Conservation (phyloP, 1,284 basidiomycete genomes). For the Mycosarcoma mackinlayi region DNA sequence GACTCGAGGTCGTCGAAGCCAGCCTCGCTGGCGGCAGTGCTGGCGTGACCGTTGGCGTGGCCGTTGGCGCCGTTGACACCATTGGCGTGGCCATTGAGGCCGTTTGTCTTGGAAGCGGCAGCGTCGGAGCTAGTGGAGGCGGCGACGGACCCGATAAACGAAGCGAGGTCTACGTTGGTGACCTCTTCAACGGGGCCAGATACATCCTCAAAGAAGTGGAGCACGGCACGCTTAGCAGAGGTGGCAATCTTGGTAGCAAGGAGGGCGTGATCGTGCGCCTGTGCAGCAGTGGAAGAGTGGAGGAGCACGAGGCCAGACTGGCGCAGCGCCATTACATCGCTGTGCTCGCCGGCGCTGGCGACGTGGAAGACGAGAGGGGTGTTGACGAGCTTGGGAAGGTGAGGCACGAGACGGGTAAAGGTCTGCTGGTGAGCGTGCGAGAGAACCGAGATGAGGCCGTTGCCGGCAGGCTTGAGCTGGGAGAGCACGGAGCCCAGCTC, state of each 20-base stretch:
- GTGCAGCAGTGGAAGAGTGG: slow-evolving; percentile 75
- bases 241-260: slow-evolving; percentile 78
- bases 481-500: slow-evolving; percentile 47
- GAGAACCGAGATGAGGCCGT: slow-evolving; percentile 53
- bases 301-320: slow-evolving; percentile 75
- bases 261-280: slow-evolving; percentile 79
- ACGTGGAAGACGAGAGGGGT: slow-evolving; percentile 61
- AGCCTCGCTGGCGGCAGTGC: slow-evolving; percentile 38
- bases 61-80: slow-evolving; percentile 65
- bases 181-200: slow-evolving; percentile 58
- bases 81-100: slow-evolving; percentile 67
- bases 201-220: slow-evolving; percentile 79
- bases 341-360: slow-evolving; percentile 71
- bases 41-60: slow-evolving; percentile 43
- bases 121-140: slow-evolving; percentile 63
- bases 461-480: slow-evolving; percentile 49
- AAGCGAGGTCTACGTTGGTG: slow-evolving; percentile 66
- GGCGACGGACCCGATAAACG: slow-evolving; percentile 41
- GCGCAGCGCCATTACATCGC: slow-evolving; percentile 74
- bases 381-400: slow-evolving; percentile 57
- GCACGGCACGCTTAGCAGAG: slow-evolving; percentile 75
- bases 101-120: slow-evolving; percentile 67
- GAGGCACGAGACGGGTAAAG: slow-evolving; percentile 61
- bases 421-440: slow-evolving; percentile 49
- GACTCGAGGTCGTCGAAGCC: slow-evolving; percentile 50